Evolutionary conservation across 1,284 basidiomycete species (phyloP), one percentile per base, ranked within the genome.

Genomic region (Leccinum pachyderme): DNA sequence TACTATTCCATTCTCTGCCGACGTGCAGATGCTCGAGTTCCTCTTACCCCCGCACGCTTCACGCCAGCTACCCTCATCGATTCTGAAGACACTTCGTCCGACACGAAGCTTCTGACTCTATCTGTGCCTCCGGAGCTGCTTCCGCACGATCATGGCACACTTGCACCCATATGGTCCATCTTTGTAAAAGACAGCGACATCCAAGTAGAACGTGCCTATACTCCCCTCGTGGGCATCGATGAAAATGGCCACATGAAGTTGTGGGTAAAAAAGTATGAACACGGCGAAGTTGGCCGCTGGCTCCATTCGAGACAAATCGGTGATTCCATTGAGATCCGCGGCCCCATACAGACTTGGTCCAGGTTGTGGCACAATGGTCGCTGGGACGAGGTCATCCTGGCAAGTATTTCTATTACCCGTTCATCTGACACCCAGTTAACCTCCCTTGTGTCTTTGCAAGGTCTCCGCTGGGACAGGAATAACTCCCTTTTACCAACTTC

Each of bases 201-300:
- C 22, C 91, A 93, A 70, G 89, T 93, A n/a, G 91, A 94, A 66
- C 73, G 91, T 49, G 84, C 90, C 4, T 94, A 92, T 66, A 94
- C 92, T 5, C 89, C 91, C 1, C 71, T 92, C 41, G 77, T 84
- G 60, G 86, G 89, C 12, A 74, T 91, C 24, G 84, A 87, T 54
- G 69, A 77, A 56, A 67, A 83, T 33, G 84, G 88, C 2, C 72
- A 75, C 49, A 84, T 91, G 77, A 72, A 73, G 45, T 80, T 91
- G 48, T 92, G 89, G 87, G 78, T 93, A 33, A 91, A 91, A 72
- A 82, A 77, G 59, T 94, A 93, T 62, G 78, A 81, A 0, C 80
- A 80, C 52, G 91, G 92, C 33, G 91, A 94, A 72, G 87, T 93
- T 32, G 86, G 87, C 6, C 78, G 87, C 45, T 94, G 90, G 88